Evolutionary conservation across 805 yeast genomes (phyloP).

Genomic region (Teunomyces cretensis): DNA sequence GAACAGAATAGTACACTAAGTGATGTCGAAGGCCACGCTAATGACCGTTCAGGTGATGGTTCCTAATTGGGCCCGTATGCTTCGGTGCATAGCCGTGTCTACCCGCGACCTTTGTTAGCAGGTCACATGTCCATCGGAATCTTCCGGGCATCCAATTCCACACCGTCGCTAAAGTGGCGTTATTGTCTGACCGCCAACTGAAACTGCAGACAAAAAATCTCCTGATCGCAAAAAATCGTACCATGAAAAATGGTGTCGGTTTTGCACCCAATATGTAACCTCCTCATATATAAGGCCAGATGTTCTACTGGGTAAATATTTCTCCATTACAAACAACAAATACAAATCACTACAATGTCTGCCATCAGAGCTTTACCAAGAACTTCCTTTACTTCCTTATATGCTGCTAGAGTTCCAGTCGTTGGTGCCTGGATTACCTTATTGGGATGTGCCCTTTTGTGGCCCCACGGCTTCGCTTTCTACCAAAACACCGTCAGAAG

Average conservation of each 20-base stretch:
- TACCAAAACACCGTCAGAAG: slow-evolving; percentile 22
- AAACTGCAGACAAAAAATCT: not conserved
- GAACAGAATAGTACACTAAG: no score
- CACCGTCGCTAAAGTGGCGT: not conserved
- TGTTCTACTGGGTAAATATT: not conserved
- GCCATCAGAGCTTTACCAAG: slow-evolving; percentile 4
- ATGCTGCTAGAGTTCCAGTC: slow-evolving; percentile 29
- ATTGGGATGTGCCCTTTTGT: slow-evolving; percentile 28
- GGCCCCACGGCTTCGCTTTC: slow-evolving; percentile 34
- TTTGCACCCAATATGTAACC: not conserved
- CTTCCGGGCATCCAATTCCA: no score
- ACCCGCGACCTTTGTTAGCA: no score
- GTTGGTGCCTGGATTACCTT: slow-evolving; percentile 32
- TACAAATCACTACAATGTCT: slow-evolving; percentile 1
- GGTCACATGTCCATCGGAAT: not conserved
- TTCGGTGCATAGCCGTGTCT: no score
- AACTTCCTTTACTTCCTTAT: slow-evolving; percentile 23
- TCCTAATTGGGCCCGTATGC: no score
- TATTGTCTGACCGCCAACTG: not conserved
- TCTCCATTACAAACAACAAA: not conserved
- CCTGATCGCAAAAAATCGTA: not conserved
- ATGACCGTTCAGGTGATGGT: no score
- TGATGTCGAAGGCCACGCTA: no score
- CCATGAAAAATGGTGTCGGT: not conserved
- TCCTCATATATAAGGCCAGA: not conserved